Evolutionary conservation across 768 basidiomycete genomes (phyloP), one percentile per base, ranked within the genome.

Genomic region (Hypholoma sublateritium): DNA sequence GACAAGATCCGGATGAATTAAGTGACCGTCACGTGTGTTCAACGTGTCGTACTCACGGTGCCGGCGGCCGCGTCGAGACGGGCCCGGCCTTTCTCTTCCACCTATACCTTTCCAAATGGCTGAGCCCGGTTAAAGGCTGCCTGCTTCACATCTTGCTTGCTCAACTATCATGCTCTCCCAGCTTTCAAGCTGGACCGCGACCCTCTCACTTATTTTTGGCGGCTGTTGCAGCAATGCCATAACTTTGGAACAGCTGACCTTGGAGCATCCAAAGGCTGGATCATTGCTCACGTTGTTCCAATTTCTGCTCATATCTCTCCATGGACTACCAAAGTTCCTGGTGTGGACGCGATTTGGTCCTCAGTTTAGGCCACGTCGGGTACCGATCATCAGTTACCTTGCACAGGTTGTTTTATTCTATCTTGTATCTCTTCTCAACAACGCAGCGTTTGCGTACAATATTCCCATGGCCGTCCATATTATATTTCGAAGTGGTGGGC

Each of bases 401-500:
- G 71, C 86, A 1, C 94, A 97, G 71, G 94, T 95, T 46, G 77
- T 78, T 1, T 76, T 98, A 35, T 95, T 95, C 72, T 88, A 90
- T 58, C 69, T 80, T 4, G 78, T 93, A 50, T 94, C 91, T 5
- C 67, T 90, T 58, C 76, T 98, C 62, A 98, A 97, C 70, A 97
- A 95, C 73, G 84, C 82, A n/a, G 94, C 93, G 0, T 96, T 98
- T 66, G 89, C 81, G 5, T 94, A 88, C 68, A 72, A 80, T 39
- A 88, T 97, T 57, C 94, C 95, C 19, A 93, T 97, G 85, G 74
- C 91, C 0, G 88, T 98, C 1, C 95, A 98, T 72, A 96, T 98
- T 69, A 89, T 98, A 58, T 96, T 96, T 67, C 81, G 95, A 41
- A 93, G 91, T 62, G 94, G 91, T 0, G 95, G 94, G 0, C 75